Conservation (phyloP, 257 asterid species). For the Penstemon newberryi region DNA sequence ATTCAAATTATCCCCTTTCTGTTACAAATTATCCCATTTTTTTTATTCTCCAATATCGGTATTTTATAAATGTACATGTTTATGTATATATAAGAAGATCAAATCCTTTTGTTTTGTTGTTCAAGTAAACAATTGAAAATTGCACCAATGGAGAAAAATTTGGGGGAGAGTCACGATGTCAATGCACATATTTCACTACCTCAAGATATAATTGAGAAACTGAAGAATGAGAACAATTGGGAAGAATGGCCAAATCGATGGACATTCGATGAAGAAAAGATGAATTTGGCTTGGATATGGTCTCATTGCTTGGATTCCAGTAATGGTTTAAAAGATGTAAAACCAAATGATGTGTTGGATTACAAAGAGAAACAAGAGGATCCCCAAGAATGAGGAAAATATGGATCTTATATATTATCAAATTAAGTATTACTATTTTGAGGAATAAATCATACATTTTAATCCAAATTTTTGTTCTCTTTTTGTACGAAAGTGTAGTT, state of each 20-base stretch:
- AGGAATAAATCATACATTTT: too few relatives aligned
- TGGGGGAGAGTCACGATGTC: neutral
- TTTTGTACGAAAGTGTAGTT: too few relatives aligned
- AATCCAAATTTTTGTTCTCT: too few relatives aligned
- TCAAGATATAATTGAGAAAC: slow-evolving; percentile 22
- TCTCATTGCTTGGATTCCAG: neutral
- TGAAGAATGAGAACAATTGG: slow-evolving; percentile 37
- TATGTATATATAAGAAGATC: neutral
- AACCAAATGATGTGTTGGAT: too few relatives aligned
- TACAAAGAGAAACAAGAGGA: too few relatives aligned
- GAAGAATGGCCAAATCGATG: slow-evolving; percentile 39
- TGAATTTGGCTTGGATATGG: slow-evolving; percentile 29
- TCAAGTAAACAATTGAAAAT: neutral
- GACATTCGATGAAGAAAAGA: slow-evolving; percentile 33
- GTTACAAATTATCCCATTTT: neutral
- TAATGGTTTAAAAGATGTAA: too few relatives aligned
- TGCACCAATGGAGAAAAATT: slow-evolving; percentile 9
- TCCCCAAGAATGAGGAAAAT: too few relatives aligned
- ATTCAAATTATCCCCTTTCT: neutral
- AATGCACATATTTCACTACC: slow-evolving; percentile 23
- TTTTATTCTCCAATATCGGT: too few relatives aligned
- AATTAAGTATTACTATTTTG: too few relatives aligned
- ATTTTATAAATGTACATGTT: neutral
- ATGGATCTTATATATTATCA: too few relatives aligned
- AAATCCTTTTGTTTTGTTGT: neutral